These are phyloP conservation scores for Cucumis sativus DNA, from an alignment of 306 rosid species.

Conservation along the genomic window Cucumber_9930_V3 NC_026656.2:19017001-19017500, in stretches of 20 bases:
- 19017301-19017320: conserved; percentile 85
- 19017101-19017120: not conserved
- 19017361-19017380: conserved; percentile 77
- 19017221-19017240: conserved; percentile 19
- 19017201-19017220: not conserved
- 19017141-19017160: too few relatives aligned
- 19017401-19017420: conserved; percentile 98
- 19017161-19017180: not conserved
- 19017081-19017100: not conserved
- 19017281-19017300: conserved; percentile 36
- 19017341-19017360: conserved; percentile 84
- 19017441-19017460: conserved; percentile 77
- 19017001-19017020: not conserved
- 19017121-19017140: not conserved
- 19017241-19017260: not conserved
- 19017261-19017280: not conserved
- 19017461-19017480: conserved; percentile 94
- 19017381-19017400: conserved; percentile 75
- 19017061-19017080: not conserved
- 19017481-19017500: conserved; percentile 75
- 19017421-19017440: conserved; percentile 86
- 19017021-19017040: not conserved
- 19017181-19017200: not conserved
- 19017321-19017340: conserved; percentile 93
- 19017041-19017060: not conserved